Conservation (phyloP, 768 basidiomycete genomes). For the Hygrocybe punicea region DNA sequence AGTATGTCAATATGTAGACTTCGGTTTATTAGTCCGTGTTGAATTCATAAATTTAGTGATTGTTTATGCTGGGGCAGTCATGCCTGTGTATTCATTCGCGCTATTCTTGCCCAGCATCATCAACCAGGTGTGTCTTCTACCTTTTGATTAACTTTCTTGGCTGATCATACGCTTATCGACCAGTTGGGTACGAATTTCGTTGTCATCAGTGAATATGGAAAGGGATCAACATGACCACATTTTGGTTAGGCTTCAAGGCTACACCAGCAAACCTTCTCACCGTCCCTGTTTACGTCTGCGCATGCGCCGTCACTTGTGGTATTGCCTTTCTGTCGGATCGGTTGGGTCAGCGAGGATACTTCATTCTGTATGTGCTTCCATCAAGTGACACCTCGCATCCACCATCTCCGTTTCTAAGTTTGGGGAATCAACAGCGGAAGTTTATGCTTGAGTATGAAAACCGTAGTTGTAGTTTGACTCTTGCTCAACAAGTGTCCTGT, state of each 20-base stretch:
- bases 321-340: constrained; percentile 65
- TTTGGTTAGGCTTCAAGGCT: constrained; percentile 52
- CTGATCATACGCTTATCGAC: background rate
- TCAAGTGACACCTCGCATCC: background rate
- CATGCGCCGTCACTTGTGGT: constrained; percentile 60
- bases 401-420: background rate
- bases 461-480: background rate
- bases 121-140: constrained; percentile 36
- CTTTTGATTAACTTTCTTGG: background rate
- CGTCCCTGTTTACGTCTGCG: constrained; percentile 71
- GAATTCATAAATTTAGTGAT: constrained; percentile 40
- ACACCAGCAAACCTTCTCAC: constrained; percentile 73
- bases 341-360: constrained; percentile 54
- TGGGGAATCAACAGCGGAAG: constrained; percentile 26
- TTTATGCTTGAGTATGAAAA: constrained; percentile 33
- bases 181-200: constrained; percentile 40
- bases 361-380: constrained; percentile 53
- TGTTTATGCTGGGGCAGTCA: constrained; percentile 54
- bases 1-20: constrained; percentile 32
- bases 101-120: constrained; percentile 76
- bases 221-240: constrained; percentile 1
- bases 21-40: background rate
- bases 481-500: constrained; percentile 17
- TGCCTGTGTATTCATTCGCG: constrained; percentile 73
- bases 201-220: background rate